A percentile compares a stretch with the other conserved stretches of the same genome.
These are phyloP conservation scores for Cordyceps farinosa DNA, from an alignment of 2,329 filamentous ascomycete species.

Conservation along the genomic window DNA sequence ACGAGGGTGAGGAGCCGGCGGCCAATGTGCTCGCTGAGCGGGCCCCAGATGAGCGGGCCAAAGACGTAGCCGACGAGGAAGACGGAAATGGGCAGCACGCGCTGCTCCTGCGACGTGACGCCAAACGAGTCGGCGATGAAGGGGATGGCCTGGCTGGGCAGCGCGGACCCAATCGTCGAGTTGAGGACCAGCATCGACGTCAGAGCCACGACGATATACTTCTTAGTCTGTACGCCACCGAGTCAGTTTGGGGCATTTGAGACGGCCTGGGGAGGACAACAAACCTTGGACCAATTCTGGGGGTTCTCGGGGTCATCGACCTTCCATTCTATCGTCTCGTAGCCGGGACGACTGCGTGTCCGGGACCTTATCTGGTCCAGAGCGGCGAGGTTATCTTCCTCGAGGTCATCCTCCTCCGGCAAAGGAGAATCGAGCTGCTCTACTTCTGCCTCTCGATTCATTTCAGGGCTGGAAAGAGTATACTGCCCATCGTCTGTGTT, in stretches of 20 bases:
- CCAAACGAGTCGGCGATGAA: conserved; percentile 56
- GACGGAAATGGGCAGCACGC: conserved; percentile 57
- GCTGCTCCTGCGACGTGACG: conserved; percentile 44
- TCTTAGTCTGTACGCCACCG: conserved; percentile 43
- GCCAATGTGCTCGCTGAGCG: conserved; percentile 63
- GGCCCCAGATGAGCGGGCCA: conserved; percentile 60
- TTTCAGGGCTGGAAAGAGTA: background rate
- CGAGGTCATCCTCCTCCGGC: conserved; percentile 34
- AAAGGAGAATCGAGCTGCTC: background rate
- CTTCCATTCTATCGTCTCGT: conserved; percentile 44
- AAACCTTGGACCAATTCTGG: conserved; percentile 47
- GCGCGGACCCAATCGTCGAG: conserved; percentile 61
- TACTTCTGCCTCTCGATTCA: background rate
- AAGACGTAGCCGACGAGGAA: conserved; percentile 63
- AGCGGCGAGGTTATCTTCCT: conserved; percentile 33
- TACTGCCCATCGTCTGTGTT: background rate
- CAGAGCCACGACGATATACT: conserved; percentile 50
- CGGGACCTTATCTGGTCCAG: conserved; percentile 34
- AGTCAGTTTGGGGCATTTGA: background rate
- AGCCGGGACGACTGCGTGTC: conserved; percentile 30
- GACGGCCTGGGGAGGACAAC: conserved; percentile 3
- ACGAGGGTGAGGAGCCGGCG: conserved; percentile 44
- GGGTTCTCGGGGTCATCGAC: conserved; percentile 49
- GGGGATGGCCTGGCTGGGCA: conserved; percentile 61
- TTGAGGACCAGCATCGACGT: conserved; percentile 62